A percentile compares a stretch with the other conserved stretches of the same genome.
Conservation (phyloP, 495 filamentous ascomycete species). For the Xylaria telfairii region DNA sequence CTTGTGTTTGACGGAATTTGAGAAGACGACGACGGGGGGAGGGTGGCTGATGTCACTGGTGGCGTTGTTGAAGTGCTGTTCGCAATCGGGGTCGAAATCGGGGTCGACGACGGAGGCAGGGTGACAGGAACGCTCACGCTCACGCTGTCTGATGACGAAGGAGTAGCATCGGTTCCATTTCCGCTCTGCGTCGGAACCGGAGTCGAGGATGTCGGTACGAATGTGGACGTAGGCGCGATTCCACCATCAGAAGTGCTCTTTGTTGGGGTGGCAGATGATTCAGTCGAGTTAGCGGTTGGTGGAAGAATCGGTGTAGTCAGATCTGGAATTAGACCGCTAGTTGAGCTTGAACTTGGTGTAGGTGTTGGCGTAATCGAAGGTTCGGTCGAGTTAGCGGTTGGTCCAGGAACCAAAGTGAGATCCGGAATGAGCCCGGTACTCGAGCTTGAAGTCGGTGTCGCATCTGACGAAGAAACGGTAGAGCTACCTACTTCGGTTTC, state of each 20-base stretch:
- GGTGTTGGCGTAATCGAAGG: slow-evolving; percentile 11
- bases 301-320: slow-evolving; percentile 29
- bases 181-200: slow-evolving; percentile 4
- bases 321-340: slow-evolving; percentile 28
- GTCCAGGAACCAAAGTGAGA: background rate
- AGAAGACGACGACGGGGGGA: slow-evolving; percentile 1
- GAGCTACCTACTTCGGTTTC: slow-evolving; percentile 6
- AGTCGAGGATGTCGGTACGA: slow-evolving; percentile 4
- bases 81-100: slow-evolving; percentile 16
- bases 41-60: slow-evolving; percentile 12
- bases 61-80: slow-evolving; percentile 20
- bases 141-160: slow-evolving; percentile 25
- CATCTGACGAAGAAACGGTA: background rate
- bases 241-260: background rate
- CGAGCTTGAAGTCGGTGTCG: slow-evolving; percentile 13
- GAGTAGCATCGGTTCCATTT: slow-evolving; percentile 25
- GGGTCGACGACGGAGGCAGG: slow-evolving; percentile 20
- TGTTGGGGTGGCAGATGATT: background rate
- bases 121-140: slow-evolving; percentile 27
- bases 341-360: slow-evolving; percentile 24
- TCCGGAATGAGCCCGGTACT: background rate
- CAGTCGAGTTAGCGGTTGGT: slow-evolving; percentile 8
- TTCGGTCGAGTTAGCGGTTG: slow-evolving; percentile 12
- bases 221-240: background rate
- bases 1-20: slow-evolving; percentile 30